Evolutionary conservation across 2,329 filamentous ascomycete species (phyloP).

Genomic region (Stenocarpella maydis): DNA sequence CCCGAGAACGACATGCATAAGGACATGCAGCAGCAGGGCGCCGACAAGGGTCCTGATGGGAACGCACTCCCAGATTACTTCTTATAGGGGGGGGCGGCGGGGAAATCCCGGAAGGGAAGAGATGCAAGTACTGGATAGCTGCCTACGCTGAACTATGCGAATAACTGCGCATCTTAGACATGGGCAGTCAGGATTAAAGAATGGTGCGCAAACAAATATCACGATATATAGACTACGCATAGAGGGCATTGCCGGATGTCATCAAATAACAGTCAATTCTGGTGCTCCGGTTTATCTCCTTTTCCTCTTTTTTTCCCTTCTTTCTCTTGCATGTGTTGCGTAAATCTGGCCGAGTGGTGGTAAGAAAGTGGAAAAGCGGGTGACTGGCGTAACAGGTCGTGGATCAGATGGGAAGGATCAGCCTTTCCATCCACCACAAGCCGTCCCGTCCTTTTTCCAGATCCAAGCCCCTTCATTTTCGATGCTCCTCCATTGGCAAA

Average conservation of each 20-base stretch:
- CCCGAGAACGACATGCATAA: slow-evolving; percentile 94
- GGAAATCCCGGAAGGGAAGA: not conserved
- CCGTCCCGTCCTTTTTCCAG: not conserved
- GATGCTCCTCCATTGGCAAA: not conserved
- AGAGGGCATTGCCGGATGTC: not conserved
- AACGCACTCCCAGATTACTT: slow-evolving; percentile 76
- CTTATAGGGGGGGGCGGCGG: slow-evolving; percentile 55
- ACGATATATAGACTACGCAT: slow-evolving; percentile 25
- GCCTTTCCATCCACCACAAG: not conserved
- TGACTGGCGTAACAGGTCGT: not conserved
- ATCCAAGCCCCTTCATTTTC: not conserved
- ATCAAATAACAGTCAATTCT: slow-evolving; percentile 28
- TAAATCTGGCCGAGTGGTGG: slow-evolving; percentile 4
- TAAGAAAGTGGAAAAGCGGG: not conserved
- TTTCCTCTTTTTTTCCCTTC: not conserved
- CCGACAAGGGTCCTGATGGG: slow-evolving; percentile 72
- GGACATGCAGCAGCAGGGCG: slow-evolving; percentile 71
- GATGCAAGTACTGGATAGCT: slow-evolving; percentile 10
- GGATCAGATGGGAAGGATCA: not conserved
- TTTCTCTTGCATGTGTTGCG: not conserved
- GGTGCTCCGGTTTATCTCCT: not conserved
- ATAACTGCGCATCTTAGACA: not conserved
- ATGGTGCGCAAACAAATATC: slow-evolving; percentile 6
- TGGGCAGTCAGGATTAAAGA: not conserved
- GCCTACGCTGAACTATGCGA: not conserved